These are phyloP conservation scores for Hymenoscyphus scutula DNA, from an alignment of 2,329 filamentous ascomycete genomes.

Conservation along the genomic window DNA sequence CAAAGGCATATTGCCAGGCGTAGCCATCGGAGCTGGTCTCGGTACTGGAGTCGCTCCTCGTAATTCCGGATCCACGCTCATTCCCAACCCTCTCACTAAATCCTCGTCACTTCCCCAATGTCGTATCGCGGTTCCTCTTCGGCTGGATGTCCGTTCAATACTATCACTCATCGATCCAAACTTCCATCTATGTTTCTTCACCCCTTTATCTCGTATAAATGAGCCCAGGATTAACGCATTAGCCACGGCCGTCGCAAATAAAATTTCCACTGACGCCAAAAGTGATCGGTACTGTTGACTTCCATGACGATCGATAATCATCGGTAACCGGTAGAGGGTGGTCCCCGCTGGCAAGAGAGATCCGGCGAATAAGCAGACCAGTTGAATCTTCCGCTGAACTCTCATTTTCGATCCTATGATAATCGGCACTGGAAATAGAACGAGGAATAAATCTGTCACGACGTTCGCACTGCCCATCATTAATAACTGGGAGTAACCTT, in stretches of 20 bases:
- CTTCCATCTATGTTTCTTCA: conserved; percentile 85
- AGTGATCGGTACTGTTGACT: conserved; percentile 85
- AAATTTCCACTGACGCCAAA: conserved; percentile 83
- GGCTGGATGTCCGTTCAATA: conserved; percentile 48
- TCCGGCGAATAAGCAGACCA: conserved; percentile 78
- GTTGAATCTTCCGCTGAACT: conserved; percentile 72
- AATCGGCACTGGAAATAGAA: conserved; percentile 86
- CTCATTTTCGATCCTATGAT: conserved; percentile 77
- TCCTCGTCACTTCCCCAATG: conserved; percentile 92
- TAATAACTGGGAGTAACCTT: conserved; percentile 81
- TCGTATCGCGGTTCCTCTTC: conserved; percentile 50
- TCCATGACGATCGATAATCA: conserved; percentile 68
- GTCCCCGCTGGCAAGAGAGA: conserved; percentile 78
- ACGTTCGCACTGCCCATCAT: conserved; percentile 90
- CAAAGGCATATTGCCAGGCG: conserved; percentile 27
- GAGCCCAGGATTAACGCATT: conserved; percentile 90
- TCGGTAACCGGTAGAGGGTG: conserved; percentile 77
- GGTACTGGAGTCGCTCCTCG: conserved; percentile 37
- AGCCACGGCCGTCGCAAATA: conserved; percentile 82
- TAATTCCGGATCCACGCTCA: conserved; percentile 58
- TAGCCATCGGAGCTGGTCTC: conserved; percentile 36
- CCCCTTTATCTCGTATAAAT: conserved; percentile 83
- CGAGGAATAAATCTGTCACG: conserved; percentile 81
- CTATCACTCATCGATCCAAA: conserved; percentile 60
- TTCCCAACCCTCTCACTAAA: conserved; percentile 75